phyloP scores from a whole-genome alignment of 306 rosid genomes.

The Quercus alba region DNA sequence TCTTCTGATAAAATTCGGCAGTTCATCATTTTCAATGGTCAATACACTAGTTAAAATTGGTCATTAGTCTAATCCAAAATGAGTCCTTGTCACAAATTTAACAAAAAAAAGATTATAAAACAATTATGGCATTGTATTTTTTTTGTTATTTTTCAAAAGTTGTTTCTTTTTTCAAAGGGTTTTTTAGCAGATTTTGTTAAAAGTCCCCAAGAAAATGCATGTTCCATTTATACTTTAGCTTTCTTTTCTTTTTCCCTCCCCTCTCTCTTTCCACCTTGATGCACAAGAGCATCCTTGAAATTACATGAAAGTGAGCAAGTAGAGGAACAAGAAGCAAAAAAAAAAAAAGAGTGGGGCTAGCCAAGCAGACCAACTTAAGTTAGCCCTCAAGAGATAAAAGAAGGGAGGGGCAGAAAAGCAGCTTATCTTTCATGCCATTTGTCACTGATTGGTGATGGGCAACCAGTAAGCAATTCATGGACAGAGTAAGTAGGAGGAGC shows the following conservation, averaged over 20 bases:
- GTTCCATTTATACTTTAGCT: too few relatives aligned
- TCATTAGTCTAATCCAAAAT: conserved; percentile 10
- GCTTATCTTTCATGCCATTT: conserved; percentile 14
- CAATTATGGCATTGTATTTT: too few relatives aligned
- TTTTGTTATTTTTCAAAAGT: too few relatives aligned
- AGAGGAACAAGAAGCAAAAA: not conserved
- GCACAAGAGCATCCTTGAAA: not conserved
- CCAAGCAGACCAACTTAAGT: not conserved
- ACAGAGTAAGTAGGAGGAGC: conserved; percentile 19
- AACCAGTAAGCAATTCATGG: conserved; percentile 23
- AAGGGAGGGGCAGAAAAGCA: not conserved
- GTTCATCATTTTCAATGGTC: not conserved
- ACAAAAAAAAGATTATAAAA: too few relatives aligned
- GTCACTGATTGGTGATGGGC: conserved; percentile 22
- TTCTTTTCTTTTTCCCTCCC: not conserved
- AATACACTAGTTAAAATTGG: conserved; percentile 16
- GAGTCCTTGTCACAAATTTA: too few relatives aligned
- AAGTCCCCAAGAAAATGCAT: not conserved
- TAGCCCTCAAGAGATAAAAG: not conserved
- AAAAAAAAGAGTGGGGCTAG: not conserved
- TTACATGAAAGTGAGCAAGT: not conserved
- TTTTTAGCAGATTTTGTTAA: not conserved
- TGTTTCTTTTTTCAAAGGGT: not conserved
- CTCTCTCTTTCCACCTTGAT: not conserved
- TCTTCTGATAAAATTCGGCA: not conserved